A percentile compares a stretch with the other conserved stretches of the same genome.
Evolutionary conservation across 2,329 filamentous ascomycete species (phyloP).

Genomic region (Cladosporium sp.): DNA sequence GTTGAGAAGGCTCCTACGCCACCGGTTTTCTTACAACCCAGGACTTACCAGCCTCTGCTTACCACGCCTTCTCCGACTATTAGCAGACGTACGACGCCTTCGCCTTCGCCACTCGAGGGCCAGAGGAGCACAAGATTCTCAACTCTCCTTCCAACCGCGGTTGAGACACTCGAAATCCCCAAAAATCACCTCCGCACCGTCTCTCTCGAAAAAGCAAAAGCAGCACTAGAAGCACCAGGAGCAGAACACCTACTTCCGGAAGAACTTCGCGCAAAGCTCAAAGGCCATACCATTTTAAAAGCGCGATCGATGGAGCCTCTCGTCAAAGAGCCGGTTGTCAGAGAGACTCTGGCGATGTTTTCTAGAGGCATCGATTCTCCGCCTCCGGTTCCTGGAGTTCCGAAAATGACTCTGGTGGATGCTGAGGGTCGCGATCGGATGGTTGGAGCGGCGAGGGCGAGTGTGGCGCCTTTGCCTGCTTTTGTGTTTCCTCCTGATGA

Average conservation of each 20-base stretch:
- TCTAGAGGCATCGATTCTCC: not conserved
- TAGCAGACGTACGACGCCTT: slow-evolving; percentile 17
- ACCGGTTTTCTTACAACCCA: slow-evolving; percentile 20
- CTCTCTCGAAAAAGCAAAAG: slow-evolving; percentile 26
- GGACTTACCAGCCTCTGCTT: slow-evolving; percentile 26
- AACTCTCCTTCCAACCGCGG: slow-evolving; percentile 15
- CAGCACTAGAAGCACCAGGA: slow-evolving; percentile 22
- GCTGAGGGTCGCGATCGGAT: slow-evolving; percentile 7
- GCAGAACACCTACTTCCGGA: slow-evolving; percentile 28
- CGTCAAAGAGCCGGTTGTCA: not conserved
- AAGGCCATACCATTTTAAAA: slow-evolving; percentile 14
- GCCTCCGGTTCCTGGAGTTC: not conserved
- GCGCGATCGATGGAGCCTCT: slow-evolving; percentile 19
- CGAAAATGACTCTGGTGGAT: slow-evolving; percentile 11
- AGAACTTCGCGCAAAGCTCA: slow-evolving; percentile 25
- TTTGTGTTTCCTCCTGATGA: slow-evolving; percentile 4
- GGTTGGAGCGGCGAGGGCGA: slow-evolving; percentile 4
- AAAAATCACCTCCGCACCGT: slow-evolving; percentile 21
- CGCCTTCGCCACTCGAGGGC: slow-evolving; percentile 3
- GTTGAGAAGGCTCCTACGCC: slow-evolving; percentile 6
- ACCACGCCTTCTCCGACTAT: slow-evolving; percentile 22
- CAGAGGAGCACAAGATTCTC: slow-evolving; percentile 9
- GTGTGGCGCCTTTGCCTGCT: slow-evolving; percentile 6
- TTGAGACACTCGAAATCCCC: slow-evolving; percentile 9
- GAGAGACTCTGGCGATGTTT: slow-evolving; percentile 13